These are phyloP conservation scores for Phytopythium cucurbitacearum DNA, from an alignment of 352 stramenopile genomes.

Conservation along the genomic window DNA sequence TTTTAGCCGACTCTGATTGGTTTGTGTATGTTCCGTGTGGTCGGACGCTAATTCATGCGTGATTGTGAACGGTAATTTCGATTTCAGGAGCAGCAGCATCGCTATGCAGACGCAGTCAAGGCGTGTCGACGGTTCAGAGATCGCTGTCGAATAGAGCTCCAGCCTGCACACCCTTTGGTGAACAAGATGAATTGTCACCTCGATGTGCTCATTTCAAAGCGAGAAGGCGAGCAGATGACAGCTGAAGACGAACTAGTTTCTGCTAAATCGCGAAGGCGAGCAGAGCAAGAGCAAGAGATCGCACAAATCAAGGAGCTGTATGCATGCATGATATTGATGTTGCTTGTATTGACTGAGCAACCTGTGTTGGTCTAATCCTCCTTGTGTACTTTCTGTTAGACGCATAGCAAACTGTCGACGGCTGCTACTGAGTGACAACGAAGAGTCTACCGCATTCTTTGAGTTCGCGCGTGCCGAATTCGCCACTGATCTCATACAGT, in stretches of 20 bases:
- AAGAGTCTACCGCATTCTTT: constrained; percentile 28
- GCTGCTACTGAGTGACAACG: constrained; percentile 32
- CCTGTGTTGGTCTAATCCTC: not conserved
- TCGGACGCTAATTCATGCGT: not conserved
- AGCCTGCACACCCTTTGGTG: constrained; percentile 10
- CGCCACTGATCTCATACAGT: constrained; percentile 43
- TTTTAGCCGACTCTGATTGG: not conserved
- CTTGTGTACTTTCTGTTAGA: constrained; percentile 11
- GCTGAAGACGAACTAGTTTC: constrained; percentile 26
- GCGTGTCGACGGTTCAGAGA: constrained; percentile 16
- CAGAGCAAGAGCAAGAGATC: constrained; percentile 13
- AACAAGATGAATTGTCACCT: constrained; percentile 17
- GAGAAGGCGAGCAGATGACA: constrained; percentile 27
- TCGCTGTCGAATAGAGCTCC: constrained; percentile 8
- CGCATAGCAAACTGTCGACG: constrained; percentile 25
- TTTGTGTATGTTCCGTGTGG: not conserved
- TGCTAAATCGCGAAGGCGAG: constrained; percentile 12
- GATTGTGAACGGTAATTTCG: not conserved
- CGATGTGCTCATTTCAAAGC: constrained; percentile 33
- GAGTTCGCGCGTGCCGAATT: constrained; percentile 47
- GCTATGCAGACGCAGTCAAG: constrained; percentile 20
- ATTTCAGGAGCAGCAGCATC: constrained; percentile 13
- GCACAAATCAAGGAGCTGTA: constrained; percentile 29
- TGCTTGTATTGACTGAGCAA: not conserved
- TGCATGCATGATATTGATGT: not conserved